Evolutionary conservation across 495 filamentous ascomycete genomes (phyloP).

Genomic region (Staphylotrichum tortipilum): DNA sequence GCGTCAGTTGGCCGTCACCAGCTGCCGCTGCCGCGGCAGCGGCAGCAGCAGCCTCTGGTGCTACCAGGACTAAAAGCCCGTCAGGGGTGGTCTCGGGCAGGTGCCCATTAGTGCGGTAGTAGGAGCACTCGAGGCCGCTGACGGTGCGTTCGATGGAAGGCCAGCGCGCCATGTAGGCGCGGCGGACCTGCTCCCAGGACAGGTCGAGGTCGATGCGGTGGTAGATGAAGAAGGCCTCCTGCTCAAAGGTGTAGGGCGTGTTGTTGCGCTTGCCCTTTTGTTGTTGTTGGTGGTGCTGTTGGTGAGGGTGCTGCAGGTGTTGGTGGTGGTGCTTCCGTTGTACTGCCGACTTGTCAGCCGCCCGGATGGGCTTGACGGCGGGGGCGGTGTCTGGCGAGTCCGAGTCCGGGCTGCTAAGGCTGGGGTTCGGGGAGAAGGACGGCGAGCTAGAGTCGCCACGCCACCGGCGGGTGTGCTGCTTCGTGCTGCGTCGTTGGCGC

Average conservation of each 20-base stretch:
- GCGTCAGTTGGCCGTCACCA: neutral
- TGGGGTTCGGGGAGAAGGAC: too few relatives aligned
- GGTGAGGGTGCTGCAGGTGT: neutral
- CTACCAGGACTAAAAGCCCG: conserved; percentile 18
- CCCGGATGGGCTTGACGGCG: too few relatives aligned
- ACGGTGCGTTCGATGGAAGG: conserved; percentile 11
- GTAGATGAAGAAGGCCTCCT: conserved; percentile 22
- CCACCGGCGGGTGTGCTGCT: neutral
- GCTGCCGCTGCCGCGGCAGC: conserved; percentile 6
- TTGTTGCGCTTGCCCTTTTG: conserved; percentile 12
- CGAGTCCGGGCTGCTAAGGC: neutral
- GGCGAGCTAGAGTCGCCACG: neutral
- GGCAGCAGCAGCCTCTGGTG: conserved; percentile 1
- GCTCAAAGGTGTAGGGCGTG: conserved; percentile 13
- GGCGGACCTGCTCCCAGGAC: conserved; percentile 24
- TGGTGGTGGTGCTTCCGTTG: neutral
- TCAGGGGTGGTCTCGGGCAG: conserved; percentile 8
- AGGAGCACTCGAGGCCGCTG: conserved; percentile 27
- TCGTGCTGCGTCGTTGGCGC: neutral
- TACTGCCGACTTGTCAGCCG: too few relatives aligned
- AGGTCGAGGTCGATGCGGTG: conserved; percentile 28
- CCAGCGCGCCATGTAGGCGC: conserved; percentile 21
- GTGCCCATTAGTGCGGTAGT: conserved; percentile 31
- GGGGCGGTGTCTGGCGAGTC: too few relatives aligned
- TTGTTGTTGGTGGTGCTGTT: neutral